Evolutionary conservation across 495 filamentous ascomycete species (phyloP).

Genomic region (Penicillium lagena): DNA sequence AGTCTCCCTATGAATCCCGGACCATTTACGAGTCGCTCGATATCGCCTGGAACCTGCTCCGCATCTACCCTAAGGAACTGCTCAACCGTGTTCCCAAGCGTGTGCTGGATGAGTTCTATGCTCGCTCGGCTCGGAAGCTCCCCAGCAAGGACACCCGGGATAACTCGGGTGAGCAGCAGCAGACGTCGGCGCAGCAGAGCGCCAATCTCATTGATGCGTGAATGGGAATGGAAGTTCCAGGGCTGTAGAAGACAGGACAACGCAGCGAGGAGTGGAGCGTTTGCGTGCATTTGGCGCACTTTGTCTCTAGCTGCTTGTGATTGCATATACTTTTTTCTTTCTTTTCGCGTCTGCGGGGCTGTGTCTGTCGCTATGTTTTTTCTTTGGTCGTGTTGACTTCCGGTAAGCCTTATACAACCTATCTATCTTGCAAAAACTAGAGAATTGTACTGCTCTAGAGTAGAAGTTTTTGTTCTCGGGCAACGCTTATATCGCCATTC

Average conservation of each 20-base stretch:
- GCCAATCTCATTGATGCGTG: slow-evolving; percentile 60
- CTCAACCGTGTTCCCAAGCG: slow-evolving; percentile 97
- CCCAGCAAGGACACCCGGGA: slow-evolving; percentile 67
- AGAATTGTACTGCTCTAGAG: background rate
- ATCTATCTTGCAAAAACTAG: background rate
- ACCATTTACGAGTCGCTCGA: slow-evolving; percentile 89
- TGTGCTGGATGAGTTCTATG: slow-evolving; percentile 87
- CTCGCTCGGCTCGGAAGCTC: slow-evolving; percentile 52
- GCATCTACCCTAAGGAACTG: slow-evolving; percentile 94
- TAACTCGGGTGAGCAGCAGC: slow-evolving; percentile 49
- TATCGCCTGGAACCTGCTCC: slow-evolving; percentile 88
- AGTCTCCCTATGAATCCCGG: slow-evolving; percentile 86
- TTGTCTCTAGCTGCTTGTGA: background rate
- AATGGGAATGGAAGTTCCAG: background rate
- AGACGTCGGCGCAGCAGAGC: slow-evolving; percentile 40
- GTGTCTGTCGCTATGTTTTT: slow-evolving; percentile 5
- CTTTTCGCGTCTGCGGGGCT: slow-evolving; percentile 9
- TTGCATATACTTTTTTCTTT: slow-evolving; percentile 14
- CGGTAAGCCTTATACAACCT: background rate
- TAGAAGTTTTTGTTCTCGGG: no score
- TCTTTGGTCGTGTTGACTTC: background rate
- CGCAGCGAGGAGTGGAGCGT: no score
- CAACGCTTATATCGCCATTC: no score
- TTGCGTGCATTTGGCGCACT: background rate
- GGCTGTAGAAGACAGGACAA: no score